phyloP scores from a whole-genome alignment of 2,329 filamentous ascomycete species.

The Cryphonectria parasitica region DNA sequence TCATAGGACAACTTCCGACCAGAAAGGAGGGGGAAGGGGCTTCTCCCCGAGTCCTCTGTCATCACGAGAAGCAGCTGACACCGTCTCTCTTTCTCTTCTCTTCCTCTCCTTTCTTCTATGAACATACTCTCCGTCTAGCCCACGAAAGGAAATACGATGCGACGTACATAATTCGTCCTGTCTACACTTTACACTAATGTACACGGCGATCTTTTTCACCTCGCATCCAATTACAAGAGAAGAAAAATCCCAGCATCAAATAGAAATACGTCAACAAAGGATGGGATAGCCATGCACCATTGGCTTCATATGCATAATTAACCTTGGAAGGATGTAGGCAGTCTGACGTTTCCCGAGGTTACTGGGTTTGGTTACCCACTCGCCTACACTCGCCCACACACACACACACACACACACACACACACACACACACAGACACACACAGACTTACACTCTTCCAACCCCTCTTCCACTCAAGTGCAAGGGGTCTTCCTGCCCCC shows the following conservation, averaged over 20 bases:
- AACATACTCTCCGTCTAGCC: neutral
- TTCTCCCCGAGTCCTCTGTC: neutral
- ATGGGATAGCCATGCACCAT: neutral
- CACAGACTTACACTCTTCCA: neutral
- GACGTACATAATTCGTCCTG: neutral
- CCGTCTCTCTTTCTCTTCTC: neutral
- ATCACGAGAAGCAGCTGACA: neutral
- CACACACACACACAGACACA: neutral
- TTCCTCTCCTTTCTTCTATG: neutral
- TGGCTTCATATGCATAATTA: neutral
- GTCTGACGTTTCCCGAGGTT: neutral
- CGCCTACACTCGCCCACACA: neutral
- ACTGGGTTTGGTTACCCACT: neutral
- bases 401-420: neutral
- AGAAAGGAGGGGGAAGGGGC: neutral
- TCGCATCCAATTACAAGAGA: neutral
- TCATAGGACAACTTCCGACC: neutral
- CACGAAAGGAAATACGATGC: neutral
- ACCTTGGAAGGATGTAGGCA: neutral
- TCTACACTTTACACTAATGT: neutral
- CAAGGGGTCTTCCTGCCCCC: no score
- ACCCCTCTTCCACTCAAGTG: no score
- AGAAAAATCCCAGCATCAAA: no score
- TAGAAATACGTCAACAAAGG: neutral
- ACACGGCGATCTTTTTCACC: neutral